Evolutionary conservation across 1,284 basidiomycete genomes (phyloP).

Genomic region (Kalmanozyma brasiliensis): DNA sequence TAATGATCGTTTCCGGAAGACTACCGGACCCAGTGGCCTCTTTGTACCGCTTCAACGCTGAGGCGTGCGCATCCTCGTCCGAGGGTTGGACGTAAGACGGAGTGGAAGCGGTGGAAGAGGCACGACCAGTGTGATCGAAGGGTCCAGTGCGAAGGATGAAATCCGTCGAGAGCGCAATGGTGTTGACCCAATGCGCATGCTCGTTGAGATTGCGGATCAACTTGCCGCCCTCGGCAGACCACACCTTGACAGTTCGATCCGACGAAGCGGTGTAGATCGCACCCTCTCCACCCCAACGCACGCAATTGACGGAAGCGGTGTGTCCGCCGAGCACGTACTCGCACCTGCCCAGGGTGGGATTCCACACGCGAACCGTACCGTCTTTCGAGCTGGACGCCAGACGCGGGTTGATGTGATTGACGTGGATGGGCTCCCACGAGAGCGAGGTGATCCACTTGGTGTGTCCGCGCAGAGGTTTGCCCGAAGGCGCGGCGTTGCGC

Average conservation of each 20-base stretch:
- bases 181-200: slow-evolving; percentile 99
- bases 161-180: slow-evolving; percentile 92
- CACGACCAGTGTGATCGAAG: slow-evolving; percentile 79
- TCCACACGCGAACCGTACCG: slow-evolving; percentile 93
- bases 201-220: slow-evolving; percentile 80
- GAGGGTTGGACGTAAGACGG: slow-evolving; percentile 35
- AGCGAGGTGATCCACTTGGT: slow-evolving; percentile 97
- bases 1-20: slow-evolving; percentile 80
- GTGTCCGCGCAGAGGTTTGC: slow-evolving; percentile 76
- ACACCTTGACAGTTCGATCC: slow-evolving; percentile 91
- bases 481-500: slow-evolving; percentile 58
- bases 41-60: slow-evolving; percentile 73
- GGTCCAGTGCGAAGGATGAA: slow-evolving; percentile 94
- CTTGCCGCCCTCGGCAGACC: slow-evolving; percentile 82
- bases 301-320: slow-evolving; percentile 91
- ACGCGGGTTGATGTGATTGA: slow-evolving; percentile 70
- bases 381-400: slow-evolving; percentile 96
- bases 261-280: slow-evolving; percentile 85
- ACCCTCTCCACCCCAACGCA: slow-evolving; percentile 83
- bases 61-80: slow-evolving; percentile 21
- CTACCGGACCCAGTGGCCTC: slow-evolving; percentile 79
- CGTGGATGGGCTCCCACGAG: slow-evolving; percentile 93
- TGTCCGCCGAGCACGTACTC: slow-evolving; percentile 93
- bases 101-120: slow-evolving; percentile 1
- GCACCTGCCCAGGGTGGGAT: slow-evolving; percentile 76